Conservation (phyloP, 108 stramenopile genomes). For the Skeletonema potamos region DNA sequence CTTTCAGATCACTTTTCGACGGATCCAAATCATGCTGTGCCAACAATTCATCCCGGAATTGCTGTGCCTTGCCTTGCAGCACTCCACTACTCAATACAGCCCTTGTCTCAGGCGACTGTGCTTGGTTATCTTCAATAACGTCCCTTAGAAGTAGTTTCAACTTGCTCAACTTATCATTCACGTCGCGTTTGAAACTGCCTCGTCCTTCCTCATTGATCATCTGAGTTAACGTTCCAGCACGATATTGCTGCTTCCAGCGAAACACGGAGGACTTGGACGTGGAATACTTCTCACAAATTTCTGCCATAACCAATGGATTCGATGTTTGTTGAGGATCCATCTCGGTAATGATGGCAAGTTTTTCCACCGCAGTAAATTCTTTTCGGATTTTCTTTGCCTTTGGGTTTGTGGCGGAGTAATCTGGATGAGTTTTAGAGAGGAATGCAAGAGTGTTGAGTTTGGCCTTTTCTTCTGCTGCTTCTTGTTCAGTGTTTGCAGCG, state of each 20-base stretch:
- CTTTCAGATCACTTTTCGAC: slow-evolving; percentile 1
- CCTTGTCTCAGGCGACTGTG: not conserved
- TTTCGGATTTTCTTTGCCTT: slow-evolving; percentile 15
- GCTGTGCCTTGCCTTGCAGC: slow-evolving; percentile 23
- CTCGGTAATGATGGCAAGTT: slow-evolving; percentile 21
- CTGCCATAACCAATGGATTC: slow-evolving; percentile 12
- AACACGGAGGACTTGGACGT: slow-evolving; percentile 35
- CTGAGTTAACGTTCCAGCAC: slow-evolving; percentile 12
- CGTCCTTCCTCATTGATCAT: not conserved
- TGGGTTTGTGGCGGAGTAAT: not conserved
- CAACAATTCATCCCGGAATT: slow-evolving; percentile 18
- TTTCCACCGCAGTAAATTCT: slow-evolving; percentile 33
- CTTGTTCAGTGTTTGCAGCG: not conserved
- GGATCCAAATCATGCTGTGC: slow-evolving; percentile 10
- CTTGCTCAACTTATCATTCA: slow-evolving; percentile 10
- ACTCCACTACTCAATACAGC: not conserved
- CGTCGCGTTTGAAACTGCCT: slow-evolving; percentile 21
- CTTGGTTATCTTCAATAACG: slow-evolving; percentile 12
- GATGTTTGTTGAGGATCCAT: slow-evolving; percentile 10
- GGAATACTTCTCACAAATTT: slow-evolving; percentile 30
- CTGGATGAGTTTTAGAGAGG: not conserved
- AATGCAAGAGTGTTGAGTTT: not conserved
- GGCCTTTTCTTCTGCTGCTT: not conserved
- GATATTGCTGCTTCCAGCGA: slow-evolving; percentile 32
- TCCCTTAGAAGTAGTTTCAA: slow-evolving; percentile 17